Evolutionary conservation across 371 early-diverging fungal genomes (phyloP), one percentile per base, ranked within the genome.

Genomic region (Nosema bombycis): DNA sequence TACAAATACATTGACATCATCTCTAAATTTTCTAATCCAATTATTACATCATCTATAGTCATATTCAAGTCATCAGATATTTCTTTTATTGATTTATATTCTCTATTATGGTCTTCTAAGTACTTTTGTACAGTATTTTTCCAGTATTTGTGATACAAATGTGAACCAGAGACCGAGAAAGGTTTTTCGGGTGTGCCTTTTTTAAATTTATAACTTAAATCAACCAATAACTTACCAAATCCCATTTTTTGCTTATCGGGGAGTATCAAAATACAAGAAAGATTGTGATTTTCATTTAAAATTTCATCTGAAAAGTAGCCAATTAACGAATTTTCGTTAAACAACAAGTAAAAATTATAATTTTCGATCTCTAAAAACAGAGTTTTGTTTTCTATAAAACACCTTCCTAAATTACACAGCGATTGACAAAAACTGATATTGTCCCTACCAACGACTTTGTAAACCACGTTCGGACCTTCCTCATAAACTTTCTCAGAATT

Each of bases 221-320:
- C 86, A 23, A 86, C 75, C 56, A 86, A 57, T 54, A 86, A 62
- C n/a, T 30, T 63, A 10, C 85, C 85, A 29, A 72, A 77, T 10
- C 86, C 85, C 32, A 71, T 34, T 32, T 72, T 74, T 34, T 77
- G 72, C 60, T 77, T 83, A 15, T 70, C 63, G 18, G 86, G 85
- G 29, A 84, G 56, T n/a, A 86, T 75, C 12, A 80, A 61, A 23
- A 86, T 73, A 70, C 86, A 86, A 21, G 82, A 84, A 10, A 86
- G 63, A 56, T 83, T 82, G 55, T 82, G 73, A n/a, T 67, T 63
- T 0, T 26, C 54, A 32, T 78, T 64, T 69, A 33, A 71, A 38
- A 76, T 75, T 78, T 84, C 84, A 32, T 78, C 80, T 26, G 77
- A 75, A 70, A 86, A 86, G 70, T 79, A 86, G 14, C 86, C 86